Percentiles rank a stretch among this genome's conserved stretches.
Conservation (phyloP, 257 asterid genomes). For the Paraleonurus japonicus region DNA sequence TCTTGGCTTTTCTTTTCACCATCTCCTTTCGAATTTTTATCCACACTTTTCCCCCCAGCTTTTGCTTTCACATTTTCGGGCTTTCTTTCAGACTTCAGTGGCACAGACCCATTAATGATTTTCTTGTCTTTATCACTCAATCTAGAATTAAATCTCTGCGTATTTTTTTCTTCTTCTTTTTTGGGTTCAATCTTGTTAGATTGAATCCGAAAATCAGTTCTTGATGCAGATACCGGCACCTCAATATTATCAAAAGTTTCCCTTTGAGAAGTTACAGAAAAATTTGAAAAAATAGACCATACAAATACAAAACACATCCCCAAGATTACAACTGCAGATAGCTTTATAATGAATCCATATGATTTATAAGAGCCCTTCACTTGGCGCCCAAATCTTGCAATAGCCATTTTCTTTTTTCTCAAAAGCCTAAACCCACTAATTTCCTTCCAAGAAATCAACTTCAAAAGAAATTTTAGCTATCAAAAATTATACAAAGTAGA, state of each 20-base stretch:
- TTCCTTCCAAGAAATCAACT: slow-evolving; percentile 18
- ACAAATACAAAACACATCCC: slow-evolving; percentile 83
- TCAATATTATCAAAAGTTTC: slow-evolving; percentile 82
- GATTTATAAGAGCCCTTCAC: slow-evolving; percentile 81
- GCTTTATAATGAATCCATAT: slow-evolving; percentile 66
- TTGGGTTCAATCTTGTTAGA: slow-evolving; percentile 37
- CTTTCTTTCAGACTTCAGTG: slow-evolving; percentile 43
- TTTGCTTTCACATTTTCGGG: slow-evolving; percentile 33
- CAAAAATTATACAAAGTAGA: slow-evolving; percentile 7
- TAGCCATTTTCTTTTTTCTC: slow-evolving; percentile 50
- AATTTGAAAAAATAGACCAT: slow-evolving; percentile 78
- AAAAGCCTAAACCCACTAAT: slow-evolving; percentile 26
- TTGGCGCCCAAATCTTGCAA: slow-evolving; percentile 79
- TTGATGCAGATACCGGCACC: slow-evolving; percentile 57
- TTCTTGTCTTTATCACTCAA: slow-evolving; percentile 49
- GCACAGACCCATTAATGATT: slow-evolving; percentile 38
- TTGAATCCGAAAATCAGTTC: slow-evolving; percentile 26
- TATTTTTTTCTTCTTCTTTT: slow-evolving; percentile 34
- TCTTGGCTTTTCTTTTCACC: slow-evolving; percentile 36
- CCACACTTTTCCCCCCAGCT: slow-evolving; percentile 26
- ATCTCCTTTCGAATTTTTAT: slow-evolving; percentile 30
- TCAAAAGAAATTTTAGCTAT: slow-evolving; percentile 22
- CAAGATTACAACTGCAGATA: slow-evolving; percentile 62
- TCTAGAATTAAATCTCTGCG: slow-evolving; percentile 27
- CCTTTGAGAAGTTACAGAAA: slow-evolving; percentile 73